Evolutionary conservation across 2,329 filamentous ascomycete species (phyloP).

Genomic region (Apiospora arundinis): DNA sequence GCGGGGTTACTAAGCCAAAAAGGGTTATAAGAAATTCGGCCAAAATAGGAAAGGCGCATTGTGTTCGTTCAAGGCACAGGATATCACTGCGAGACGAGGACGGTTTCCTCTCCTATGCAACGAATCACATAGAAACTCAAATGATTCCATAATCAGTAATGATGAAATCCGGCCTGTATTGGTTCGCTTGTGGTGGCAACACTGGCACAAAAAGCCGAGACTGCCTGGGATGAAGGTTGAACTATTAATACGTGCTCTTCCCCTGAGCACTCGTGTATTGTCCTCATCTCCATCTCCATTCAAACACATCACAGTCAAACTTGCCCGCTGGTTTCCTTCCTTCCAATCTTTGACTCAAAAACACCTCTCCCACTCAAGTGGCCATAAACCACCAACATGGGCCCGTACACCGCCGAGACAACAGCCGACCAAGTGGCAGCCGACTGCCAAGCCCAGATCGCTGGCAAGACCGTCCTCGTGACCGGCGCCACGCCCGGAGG

Average conservation of each 20-base stretch:
- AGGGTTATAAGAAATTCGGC: background rate
- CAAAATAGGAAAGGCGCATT: background rate
- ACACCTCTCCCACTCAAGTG: background rate
- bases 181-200: background rate
- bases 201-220: background rate
- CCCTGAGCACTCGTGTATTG: accelerated
- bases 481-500: constrained; percentile 48
- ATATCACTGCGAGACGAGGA: background rate
- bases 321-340: too few relatives aligned
- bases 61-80: background rate
- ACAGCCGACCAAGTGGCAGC: constrained; percentile 37
- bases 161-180: background rate
- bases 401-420: constrained; percentile 21
- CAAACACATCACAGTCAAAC: background rate
- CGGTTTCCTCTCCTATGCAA: too few relatives aligned
- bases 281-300: too few relatives aligned
- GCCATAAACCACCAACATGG: background rate
- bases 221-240: background rate
- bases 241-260: background rate
- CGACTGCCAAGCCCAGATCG: constrained; percentile 41
- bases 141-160: too few relatives aligned
- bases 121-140: too few relatives aligned
- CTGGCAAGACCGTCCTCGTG: constrained; percentile 45
- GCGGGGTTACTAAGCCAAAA: background rate
- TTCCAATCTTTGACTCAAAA: too few relatives aligned